Base-by-base conservation (phyloP, 495 filamentous ascomycete species). In the Stereocaulon alpinum region DNA sequence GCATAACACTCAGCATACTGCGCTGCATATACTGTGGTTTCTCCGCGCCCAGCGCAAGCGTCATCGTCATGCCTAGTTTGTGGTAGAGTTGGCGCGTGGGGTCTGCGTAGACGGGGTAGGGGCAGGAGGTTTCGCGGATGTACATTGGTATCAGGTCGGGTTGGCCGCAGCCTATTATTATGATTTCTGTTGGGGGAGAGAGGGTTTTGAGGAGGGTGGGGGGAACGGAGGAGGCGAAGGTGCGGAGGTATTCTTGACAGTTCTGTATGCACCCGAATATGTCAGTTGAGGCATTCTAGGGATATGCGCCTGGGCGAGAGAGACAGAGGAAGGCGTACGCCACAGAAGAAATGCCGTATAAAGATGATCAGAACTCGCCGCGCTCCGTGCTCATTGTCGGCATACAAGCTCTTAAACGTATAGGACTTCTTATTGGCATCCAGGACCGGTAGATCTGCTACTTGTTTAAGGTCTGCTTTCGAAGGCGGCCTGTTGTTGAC, bases 311-410 rank as follows among this genome's bases (percentile, higher is more conserved):
- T 48, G 30, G 24, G 12, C 7, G 32, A 7, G 27, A 11, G n/a
- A 41, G 12, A 40, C 10, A 14, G 6, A 40, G 44, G 32, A 63
- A 12, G 32, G 53, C 89, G 72, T 76, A 88, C 88, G 2, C 89
- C 88, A 65, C 90, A 95, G 76, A 88, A 92, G 74, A 95, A 95
- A 71, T 95, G 89, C 24, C 90, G 79, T 48, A 95, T 79, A 65
- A 95, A 95, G 54, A 94, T 82, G 18, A 94, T 68, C 32, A 93
- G 73, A 1, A 88, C 83, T 7, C 84, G 73, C 2, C 76, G 71
- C 7, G 74, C 70, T 24, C 60, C 56, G 3, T 56, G 40, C 11
- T 61, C 58, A 3, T 54, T 48, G 11, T 66, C 45, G 27, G 45
- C 40, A 65, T 88, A 91, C 22, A 93, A 69, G 56, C 76, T 82